Base-by-base conservation (phyloP, 1,284 basidiomycete genomes). In the Hemileia vastatrix region DNA sequence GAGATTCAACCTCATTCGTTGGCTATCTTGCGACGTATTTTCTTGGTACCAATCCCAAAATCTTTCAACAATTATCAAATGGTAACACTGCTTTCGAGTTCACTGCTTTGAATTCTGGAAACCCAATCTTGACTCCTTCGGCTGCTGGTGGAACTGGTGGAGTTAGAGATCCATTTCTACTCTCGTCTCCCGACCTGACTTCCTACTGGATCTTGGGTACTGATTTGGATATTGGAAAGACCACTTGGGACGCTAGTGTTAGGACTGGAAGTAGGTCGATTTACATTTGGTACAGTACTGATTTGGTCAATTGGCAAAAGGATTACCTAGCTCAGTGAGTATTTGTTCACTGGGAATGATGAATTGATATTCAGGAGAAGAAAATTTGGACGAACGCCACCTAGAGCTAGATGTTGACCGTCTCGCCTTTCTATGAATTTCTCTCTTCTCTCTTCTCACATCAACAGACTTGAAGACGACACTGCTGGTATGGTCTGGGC, bases 361-460 rank as follows among this genome's bases (percentile, higher is more conserved):
- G 27, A 27, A 27, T 27, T 27, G 27, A 27, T 27, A 27, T 27
- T 27, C 27, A 27, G 27, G 27, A 27, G 27, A 27, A 27, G 27
- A 27, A 27, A 27, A 27, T 27, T 27, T 27, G 27, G 27, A 27
- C 27, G 27, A 27, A 27, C 27, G 27, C 27, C 27, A 27, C 27
- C 27, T 27, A 27, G 27, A 27, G 27, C 27, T 27, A 27, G 27
- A 27, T 27, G 36, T 11, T 15, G 8, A 40, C 36, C 15, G 8
- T 40, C 36, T 15, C 8, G 18, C 18, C 6, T 54, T 48, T 47
- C 54, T 40, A 31, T 18, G 21, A 61, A 47, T 9, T 33, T 44
- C 21, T 48, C 31, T 13, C 65, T 61, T 53, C 55, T 31, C 66
- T 67, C 66, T 67, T 69, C 15, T 47, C 23, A 18, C 21, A 31